These are phyloP conservation scores for Didymella pomorum DNA, from an alignment of 2,329 filamentous ascomycete genomes.

Conservation along the genomic window DNA sequence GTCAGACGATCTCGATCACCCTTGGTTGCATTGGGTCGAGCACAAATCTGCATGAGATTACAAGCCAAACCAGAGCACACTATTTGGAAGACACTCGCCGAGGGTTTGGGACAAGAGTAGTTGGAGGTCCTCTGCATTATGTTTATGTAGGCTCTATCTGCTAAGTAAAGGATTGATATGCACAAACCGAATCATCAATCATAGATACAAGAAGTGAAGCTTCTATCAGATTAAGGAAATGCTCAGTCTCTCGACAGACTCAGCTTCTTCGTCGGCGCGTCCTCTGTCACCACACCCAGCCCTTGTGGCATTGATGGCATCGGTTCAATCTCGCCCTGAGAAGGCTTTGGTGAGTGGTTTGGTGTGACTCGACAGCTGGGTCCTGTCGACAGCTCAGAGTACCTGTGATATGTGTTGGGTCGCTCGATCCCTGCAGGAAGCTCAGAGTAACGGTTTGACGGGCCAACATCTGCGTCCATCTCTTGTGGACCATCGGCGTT, in stretches of 20 bases:
- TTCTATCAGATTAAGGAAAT: background rate
- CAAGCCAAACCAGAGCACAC: too few relatives aligned
- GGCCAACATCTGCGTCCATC: slow-evolving; percentile 26
- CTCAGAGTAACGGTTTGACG: slow-evolving; percentile 30
- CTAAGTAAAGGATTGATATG: background rate
- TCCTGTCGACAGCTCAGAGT: slow-evolving; percentile 34
- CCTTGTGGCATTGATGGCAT: slow-evolving; percentile 25
- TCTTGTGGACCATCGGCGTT: slow-evolving; percentile 28
- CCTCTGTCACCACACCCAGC: slow-evolving; percentile 22
- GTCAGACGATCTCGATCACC: background rate
- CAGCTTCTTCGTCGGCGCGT: background rate
- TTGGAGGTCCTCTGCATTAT: background rate
- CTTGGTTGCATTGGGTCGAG: background rate
- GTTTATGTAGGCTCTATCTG: background rate
- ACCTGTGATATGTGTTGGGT: slow-evolving; percentile 19
- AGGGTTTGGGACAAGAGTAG: too few relatives aligned
- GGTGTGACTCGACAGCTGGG: slow-evolving; percentile 33
- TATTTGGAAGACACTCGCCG: too few relatives aligned
- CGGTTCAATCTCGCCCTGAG: slow-evolving; percentile 24
- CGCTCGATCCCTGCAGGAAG: slow-evolving; percentile 31
- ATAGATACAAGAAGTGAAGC: slow-evolving; percentile 10
- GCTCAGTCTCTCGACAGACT: background rate
- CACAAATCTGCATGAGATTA: too few relatives aligned
- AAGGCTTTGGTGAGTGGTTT: slow-evolving; percentile 26
- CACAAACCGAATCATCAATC: background rate